A percentile compares a stretch with the other conserved stretches of the same genome.
These are phyloP conservation scores for Fraxinus velutina DNA, from an alignment of 305 asterid genomes.

Conservation along the genomic window DNA sequence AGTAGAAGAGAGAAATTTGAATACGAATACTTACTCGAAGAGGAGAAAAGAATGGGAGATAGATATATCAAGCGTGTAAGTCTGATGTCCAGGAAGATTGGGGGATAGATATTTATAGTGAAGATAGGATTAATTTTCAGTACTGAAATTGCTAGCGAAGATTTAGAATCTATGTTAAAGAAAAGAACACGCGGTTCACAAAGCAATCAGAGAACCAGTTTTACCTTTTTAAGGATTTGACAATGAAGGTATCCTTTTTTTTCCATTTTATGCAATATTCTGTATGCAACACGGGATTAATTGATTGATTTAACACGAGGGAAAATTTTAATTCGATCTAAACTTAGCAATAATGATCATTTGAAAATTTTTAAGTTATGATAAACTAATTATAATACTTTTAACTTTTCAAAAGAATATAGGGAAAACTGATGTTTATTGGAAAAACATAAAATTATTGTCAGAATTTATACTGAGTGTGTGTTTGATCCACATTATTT, in stretches of 20 bases:
- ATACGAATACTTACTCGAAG: not conserved
- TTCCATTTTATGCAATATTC: not conserved
- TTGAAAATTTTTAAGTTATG: not conserved
- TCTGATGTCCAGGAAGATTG: conserved; percentile 35
- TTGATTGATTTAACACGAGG: not conserved
- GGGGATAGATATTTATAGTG: conserved; percentile 32
- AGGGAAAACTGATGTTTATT: not conserved
- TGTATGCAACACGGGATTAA: not conserved
- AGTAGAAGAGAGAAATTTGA: not conserved
- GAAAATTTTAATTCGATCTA: not conserved
- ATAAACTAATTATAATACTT: not conserved
- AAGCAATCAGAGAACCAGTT: conserved; percentile 34
- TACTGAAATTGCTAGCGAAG: not conserved
- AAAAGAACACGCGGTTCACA: conserved; percentile 56
- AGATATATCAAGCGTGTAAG: conserved; percentile 23
- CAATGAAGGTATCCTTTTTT: not conserved
- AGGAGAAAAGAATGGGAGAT: conserved; percentile 13
- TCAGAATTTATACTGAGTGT: not conserved
- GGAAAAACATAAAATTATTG: not conserved
- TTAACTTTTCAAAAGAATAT: not conserved
- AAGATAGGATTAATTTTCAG: conserved; percentile 14
- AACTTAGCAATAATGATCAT: not conserved
- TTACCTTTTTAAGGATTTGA: not conserved
- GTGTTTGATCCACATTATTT: too few species aligned
- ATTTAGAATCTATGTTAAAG: conserved; percentile 41